Conservation (phyloP, 768 basidiomycete species). For the Cystobasidiopsis lactophilus region DNA sequence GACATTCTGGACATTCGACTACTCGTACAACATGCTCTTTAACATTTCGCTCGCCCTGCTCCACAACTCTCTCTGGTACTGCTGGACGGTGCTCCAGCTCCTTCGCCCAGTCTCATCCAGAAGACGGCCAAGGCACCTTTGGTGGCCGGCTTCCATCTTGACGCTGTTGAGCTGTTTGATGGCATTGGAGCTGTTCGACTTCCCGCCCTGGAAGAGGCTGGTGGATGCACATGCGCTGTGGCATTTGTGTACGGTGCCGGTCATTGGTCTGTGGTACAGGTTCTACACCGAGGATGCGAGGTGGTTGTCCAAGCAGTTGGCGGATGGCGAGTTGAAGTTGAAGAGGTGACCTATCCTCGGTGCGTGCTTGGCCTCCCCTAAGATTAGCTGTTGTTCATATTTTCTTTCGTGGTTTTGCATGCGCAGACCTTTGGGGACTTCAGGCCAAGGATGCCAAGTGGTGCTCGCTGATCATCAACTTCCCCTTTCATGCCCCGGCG, state of each 20-base stretch:
- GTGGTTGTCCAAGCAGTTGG: slow-evolving; percentile 13
- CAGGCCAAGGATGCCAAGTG: too few relatives aligned
- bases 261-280: slow-evolving; percentile 63
- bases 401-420: too few relatives aligned
- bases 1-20: slow-evolving; percentile 53
- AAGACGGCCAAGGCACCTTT: slow-evolving; percentile 20
- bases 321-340: too few relatives aligned
- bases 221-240: slow-evolving; percentile 84
- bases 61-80: slow-evolving; percentile 64
- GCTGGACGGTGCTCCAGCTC: slow-evolving; percentile 44
- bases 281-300: slow-evolving; percentile 51
- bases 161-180: slow-evolving; percentile 50
- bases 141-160: slow-evolving; percentile 29
- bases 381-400: too few relatives aligned
- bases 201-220: slow-evolving; percentile 44
- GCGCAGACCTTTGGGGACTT: too few relatives aligned
- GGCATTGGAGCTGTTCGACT: slow-evolving; percentile 70
- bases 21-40: slow-evolving; percentile 76
- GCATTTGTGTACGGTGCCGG: slow-evolving; percentile 65
- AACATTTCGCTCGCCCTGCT: slow-evolving; percentile 50
- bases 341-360: too few relatives aligned
- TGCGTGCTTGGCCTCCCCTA: too few relatives aligned
- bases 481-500: too few relatives aligned
- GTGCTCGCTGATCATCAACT: too few relatives aligned
- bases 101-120: slow-evolving; percentile 31